Evolutionary conservation across 2,329 filamentous ascomycete genomes (phyloP).

Genomic region (Alternaria ethzedia): DNA sequence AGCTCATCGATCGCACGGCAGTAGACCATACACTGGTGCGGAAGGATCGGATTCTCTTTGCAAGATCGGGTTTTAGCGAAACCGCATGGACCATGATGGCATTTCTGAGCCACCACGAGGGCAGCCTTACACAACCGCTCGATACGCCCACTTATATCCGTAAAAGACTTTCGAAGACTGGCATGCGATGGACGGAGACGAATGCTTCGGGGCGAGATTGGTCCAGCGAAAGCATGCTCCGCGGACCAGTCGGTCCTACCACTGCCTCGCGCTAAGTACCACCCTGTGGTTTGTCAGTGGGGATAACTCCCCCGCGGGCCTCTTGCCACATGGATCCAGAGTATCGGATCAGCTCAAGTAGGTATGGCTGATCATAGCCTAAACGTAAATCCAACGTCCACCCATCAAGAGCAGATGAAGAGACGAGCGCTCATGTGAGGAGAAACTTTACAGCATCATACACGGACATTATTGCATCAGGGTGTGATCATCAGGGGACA

Average conservation of each 20-base stretch:
- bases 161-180: background rate
- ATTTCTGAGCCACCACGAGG: background rate
- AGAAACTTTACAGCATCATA: background rate
- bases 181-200: background rate
- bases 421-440: background rate
- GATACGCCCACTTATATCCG: background rate
- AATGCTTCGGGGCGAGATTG: background rate
- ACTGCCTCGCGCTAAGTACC: slow-evolving; percentile 2
- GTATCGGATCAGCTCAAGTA: slow-evolving; percentile 1
- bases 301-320: background rate
- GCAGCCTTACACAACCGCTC: background rate
- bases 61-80: slow-evolving; percentile 5
- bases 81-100: slow-evolving; percentile 2
- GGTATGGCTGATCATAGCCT: background rate
- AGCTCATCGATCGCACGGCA: slow-evolving; percentile 1
- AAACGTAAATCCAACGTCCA: slow-evolving; percentile 10
- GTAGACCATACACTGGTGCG: background rate
- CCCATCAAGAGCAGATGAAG: background rate
- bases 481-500: background rate
- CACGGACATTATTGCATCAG: background rate
- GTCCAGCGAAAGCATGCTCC: background rate
- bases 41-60: slow-evolving; percentile 1
- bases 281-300: background rate
- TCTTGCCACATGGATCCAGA: background rate
- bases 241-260: slow-evolving; percentile 1